Conservation (phyloP, 1,139 yeast species). For the Geotrichum restrictum region DNA sequence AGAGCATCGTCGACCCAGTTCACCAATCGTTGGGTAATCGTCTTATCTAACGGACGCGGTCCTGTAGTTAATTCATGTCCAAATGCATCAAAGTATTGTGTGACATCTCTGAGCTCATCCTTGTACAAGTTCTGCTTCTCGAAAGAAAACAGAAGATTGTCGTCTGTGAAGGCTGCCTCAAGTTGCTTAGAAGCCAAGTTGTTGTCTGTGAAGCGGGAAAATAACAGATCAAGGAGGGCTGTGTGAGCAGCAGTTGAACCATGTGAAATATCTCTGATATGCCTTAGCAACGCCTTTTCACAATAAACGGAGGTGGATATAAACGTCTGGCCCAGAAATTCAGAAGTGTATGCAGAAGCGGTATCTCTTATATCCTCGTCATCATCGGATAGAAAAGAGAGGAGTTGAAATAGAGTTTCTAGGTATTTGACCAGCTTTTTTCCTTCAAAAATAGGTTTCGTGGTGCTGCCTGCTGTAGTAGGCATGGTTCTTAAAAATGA, state of each 20-base stretch:
- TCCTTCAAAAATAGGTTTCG: too few species aligned
- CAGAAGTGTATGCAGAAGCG: slow-evolving; percentile 27
- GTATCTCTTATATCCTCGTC: slow-evolving; percentile 42
- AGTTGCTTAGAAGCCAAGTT: slow-evolving; percentile 19
- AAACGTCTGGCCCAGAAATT: slow-evolving; percentile 27
- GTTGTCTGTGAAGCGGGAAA: slow-evolving; percentile 7
- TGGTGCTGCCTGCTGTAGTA: not conserved
- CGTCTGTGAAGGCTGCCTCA: slow-evolving; percentile 24
- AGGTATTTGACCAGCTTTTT: not conserved
- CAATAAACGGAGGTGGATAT: slow-evolving; percentile 35
- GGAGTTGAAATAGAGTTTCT: slow-evolving; percentile 36
- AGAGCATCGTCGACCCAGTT: slow-evolving; percentile 23
- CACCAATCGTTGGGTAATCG: not conserved
- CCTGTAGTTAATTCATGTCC: not conserved
- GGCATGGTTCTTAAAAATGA: slow-evolving; percentile 28
- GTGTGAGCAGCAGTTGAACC: not conserved
- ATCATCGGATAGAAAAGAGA: slow-evolving; percentile 54
- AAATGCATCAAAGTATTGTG: slow-evolving; percentile 6
- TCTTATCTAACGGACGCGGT: not conserved
- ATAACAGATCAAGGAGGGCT: slow-evolving; percentile 1
- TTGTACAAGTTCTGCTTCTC: slow-evolving; percentile 54
- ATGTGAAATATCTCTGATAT: slow-evolving; percentile 8
- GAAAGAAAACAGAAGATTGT: slow-evolving; percentile 44
- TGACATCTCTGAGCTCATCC: slow-evolving; percentile 31
- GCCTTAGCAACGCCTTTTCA: slow-evolving; percentile 30